phyloP scores from a whole-genome alignment of 108 stramenopile species.

The Skeletonema marinoi region DNA sequence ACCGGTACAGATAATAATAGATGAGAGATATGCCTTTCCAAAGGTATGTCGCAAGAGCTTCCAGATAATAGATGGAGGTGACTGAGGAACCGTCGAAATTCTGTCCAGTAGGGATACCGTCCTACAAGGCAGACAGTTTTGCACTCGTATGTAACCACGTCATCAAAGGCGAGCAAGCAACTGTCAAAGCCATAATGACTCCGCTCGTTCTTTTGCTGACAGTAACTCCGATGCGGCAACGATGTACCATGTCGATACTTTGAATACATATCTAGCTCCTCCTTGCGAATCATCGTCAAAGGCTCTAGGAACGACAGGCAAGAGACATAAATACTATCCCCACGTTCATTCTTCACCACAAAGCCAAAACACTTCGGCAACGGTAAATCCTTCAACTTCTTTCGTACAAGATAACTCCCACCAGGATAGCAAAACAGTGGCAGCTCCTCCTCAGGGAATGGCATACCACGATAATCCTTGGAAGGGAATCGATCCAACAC shows the following conservation, averaged over 20 bases:
- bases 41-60: slow-evolving; percentile 72
- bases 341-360: slow-evolving; percentile 90
- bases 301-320: slow-evolving; percentile 90
- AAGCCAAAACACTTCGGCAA: slow-evolving; percentile 83
- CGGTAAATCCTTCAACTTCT: slow-evolving; percentile 65
- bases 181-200: slow-evolving; percentile 19
- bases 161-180: slow-evolving; percentile 67
- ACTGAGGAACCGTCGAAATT: slow-evolving; percentile 81
- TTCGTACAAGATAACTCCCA: slow-evolving; percentile 73
- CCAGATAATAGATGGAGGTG: slow-evolving; percentile 80
- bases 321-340: slow-evolving; percentile 78
- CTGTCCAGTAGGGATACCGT: slow-evolving; percentile 86
- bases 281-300: slow-evolving; percentile 54
- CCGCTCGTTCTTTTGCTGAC: slow-evolving; percentile 39
- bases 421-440: slow-evolving; percentile 90
- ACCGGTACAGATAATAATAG: slow-evolving; percentile 76
- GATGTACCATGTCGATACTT: slow-evolving; percentile 55
- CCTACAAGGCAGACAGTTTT: slow-evolving; percentile 87
- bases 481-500: slow-evolving; percentile 85
- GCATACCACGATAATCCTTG: slow-evolving; percentile 84
- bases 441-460: slow-evolving; percentile 86
- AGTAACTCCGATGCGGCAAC: slow-evolving; percentile 69
- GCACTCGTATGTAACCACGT: slow-evolving; percentile 83
- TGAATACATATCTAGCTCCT: slow-evolving; percentile 63
- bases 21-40: slow-evolving; percentile 87